These are phyloP conservation scores for Monilinia fructicola DNA, from an alignment of 2,329 filamentous ascomycete genomes.

Conservation along the genomic window DNA sequence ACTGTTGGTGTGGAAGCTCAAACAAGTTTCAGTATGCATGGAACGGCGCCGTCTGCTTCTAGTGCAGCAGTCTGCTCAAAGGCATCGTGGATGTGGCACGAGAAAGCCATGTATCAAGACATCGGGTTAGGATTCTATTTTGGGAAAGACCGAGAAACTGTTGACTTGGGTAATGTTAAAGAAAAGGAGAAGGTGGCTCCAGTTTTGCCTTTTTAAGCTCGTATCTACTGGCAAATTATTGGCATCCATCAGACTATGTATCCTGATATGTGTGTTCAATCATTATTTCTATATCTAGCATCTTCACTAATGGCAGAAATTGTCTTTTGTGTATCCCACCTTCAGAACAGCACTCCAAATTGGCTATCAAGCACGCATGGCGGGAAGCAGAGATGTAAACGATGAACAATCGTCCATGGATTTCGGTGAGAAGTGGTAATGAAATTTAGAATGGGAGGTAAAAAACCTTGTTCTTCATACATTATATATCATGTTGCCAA, in stretches of 20 bases:
- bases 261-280: not conserved
- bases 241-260: not conserved
- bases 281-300: not conserved
- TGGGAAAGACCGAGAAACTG: conserved; percentile 22
- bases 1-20: not conserved
- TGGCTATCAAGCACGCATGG: not conserved
- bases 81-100: conserved; percentile 31
- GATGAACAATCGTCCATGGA: not conserved
- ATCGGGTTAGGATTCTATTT: conserved; percentile 36
- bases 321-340: not conserved
- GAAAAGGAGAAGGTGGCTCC: not conserved
- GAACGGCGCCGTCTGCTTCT: not conserved
- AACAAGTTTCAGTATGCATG: not conserved
- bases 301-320: not conserved
- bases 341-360: not conserved
- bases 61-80: not conserved
- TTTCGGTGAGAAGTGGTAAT: not conserved
- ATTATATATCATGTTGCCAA: not conserved
- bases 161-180: not conserved
- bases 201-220: not conserved
- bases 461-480: not conserved
- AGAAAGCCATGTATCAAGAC: conserved; percentile 37
- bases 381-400: not conserved
- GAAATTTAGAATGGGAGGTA: not conserved
- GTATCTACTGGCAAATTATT: not conserved